Evolutionary conservation across 164 flowering plant genomes (phyloP).

Genomic region (Hamamelis virginiana): DNA sequence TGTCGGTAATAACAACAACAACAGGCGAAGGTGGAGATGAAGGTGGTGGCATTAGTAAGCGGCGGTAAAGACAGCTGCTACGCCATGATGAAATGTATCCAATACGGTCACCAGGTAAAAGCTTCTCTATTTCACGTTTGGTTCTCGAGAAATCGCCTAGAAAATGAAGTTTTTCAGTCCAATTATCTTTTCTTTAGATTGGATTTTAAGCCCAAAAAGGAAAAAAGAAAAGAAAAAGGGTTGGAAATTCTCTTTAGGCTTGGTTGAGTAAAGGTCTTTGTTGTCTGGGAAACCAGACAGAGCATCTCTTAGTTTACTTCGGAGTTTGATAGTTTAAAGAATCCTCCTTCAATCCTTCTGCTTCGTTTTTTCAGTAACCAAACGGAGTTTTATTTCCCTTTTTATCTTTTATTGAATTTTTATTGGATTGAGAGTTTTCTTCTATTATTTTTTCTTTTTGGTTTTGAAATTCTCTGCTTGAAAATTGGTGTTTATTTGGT

Average conservation of each 20-base stretch:
- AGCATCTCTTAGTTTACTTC: not conserved
- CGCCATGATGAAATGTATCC: slow-evolving; percentile 88
- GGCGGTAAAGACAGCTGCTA: slow-evolving; percentile 98
- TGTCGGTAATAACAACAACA: no score
- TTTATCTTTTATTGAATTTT: no score
- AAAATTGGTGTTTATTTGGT: not conserved
- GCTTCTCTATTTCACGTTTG: not conserved
- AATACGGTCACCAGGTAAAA: slow-evolving; percentile 93
- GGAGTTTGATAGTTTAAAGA: no score
- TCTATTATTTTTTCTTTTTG: not conserved
- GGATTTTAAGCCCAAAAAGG: no score
- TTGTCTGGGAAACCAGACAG: not conserved
- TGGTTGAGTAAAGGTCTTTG: not conserved
- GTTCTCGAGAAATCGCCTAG: not conserved
- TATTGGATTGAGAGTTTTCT: not conserved
- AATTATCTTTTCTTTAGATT: no score
- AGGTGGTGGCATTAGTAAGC: slow-evolving; percentile 88
- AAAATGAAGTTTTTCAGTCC: no score
- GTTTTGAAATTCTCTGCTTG: not conserved
- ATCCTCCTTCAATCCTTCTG: no score
- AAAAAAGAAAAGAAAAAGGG: no score
- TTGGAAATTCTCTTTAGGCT: not conserved
- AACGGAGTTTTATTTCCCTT: no score
- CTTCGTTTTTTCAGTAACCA: no score
- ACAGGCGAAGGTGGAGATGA: slow-evolving; percentile 41